Evolutionary conservation across 108 stramenopile genomes (phyloP).

Genomic region (Nitzschia putrida): DNA sequence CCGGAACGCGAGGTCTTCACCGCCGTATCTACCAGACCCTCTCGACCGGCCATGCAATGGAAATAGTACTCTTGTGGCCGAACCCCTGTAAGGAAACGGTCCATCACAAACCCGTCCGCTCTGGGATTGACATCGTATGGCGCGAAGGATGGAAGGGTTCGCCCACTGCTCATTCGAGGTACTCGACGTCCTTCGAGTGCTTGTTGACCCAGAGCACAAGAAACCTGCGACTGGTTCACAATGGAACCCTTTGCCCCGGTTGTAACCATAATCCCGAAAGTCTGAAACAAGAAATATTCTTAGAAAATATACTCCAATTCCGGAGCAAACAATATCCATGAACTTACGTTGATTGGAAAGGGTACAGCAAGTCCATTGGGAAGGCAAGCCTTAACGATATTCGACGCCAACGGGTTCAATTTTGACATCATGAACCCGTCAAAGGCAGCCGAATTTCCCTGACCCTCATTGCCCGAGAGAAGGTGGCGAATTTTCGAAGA

Average conservation of each 20-base stretch:
- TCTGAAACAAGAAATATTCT: conserved; percentile 24
- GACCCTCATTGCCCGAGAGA: conserved; percentile 83
- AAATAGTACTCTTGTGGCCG: conserved; percentile 99
- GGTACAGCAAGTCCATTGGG: conserved; percentile 95
- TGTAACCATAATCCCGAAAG: conserved; percentile 96
- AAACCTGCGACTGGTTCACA: conserved; percentile 98
- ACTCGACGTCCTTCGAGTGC: conserved; percentile 99
- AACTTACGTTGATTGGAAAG: conserved; percentile 91
- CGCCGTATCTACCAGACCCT: conserved; percentile 95
- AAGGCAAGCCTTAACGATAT: conserved; percentile 94
- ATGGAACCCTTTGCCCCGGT: conserved; percentile 99
- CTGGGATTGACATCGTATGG: conserved; percentile 95
- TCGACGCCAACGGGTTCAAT: conserved; percentile 87
- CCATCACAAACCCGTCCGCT: conserved; percentile 98
- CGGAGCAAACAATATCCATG: neutral
- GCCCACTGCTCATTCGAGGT: conserved; percentile 94
- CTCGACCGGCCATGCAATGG: conserved; percentile 99
- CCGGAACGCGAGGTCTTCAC: conserved; percentile 99
- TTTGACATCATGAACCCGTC: conserved; percentile 96
- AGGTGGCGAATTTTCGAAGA: conserved; percentile 76
- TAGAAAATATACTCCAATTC: neutral
- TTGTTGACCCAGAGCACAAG: conserved; percentile 99
- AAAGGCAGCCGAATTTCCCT: conserved; percentile 78
- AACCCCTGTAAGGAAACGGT: conserved; percentile 97
- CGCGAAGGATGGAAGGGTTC: conserved; percentile 96